phyloP scores from a whole-genome alignment of 192 early-diverging fungal genomes.

The Mortierella hygrophila region DNA sequence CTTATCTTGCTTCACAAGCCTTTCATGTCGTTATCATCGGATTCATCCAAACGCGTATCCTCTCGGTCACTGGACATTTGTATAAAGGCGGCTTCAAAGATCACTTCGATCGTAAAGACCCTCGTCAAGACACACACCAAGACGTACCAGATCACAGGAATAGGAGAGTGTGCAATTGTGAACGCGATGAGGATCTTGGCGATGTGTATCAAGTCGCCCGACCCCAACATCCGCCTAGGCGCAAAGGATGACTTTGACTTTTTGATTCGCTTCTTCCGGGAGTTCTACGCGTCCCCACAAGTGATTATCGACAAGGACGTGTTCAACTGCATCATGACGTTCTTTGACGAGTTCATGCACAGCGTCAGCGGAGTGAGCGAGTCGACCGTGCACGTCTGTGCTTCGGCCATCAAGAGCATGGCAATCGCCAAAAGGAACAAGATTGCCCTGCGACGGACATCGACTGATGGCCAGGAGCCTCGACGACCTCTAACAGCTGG shows the following conservation, averaged over 20 bases:
- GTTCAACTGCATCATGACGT: slow-evolving; percentile 41
- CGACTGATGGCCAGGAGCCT: neutral
- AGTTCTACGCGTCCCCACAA: slow-evolving; percentile 37
- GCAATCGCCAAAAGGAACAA: slow-evolving; percentile 42
- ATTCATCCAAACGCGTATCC: slow-evolving; percentile 7
- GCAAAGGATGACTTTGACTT: slow-evolving; percentile 33
- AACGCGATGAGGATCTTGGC: slow-evolving; percentile 43
- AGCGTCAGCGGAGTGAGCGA: slow-evolving; percentile 41
- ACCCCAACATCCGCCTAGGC: slow-evolving; percentile 11
- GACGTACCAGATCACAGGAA: slow-evolving; percentile 24
- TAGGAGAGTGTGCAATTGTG: slow-evolving; percentile 27
- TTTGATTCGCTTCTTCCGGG: slow-evolving; percentile 32
- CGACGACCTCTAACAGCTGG: neutral
- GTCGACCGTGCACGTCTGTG: slow-evolving; percentile 44
- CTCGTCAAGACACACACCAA: slow-evolving; percentile 27
- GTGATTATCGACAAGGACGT: slow-evolving; percentile 34
- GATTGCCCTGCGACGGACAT: slow-evolving; percentile 11
- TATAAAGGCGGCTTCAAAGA: slow-evolving; percentile 44
- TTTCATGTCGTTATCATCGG: slow-evolving; percentile 12
- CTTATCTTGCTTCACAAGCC: slow-evolving; percentile 50
- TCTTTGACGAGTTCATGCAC: slow-evolving; percentile 54
- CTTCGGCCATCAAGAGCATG: slow-evolving; percentile 45
- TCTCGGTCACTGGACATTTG: slow-evolving; percentile 46
- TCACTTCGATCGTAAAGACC: slow-evolving; percentile 28
- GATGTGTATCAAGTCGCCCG: slow-evolving; percentile 44